Conservation (phyloP, 345 rosid genomes). For the Microthlaspi erraticum region DNA sequence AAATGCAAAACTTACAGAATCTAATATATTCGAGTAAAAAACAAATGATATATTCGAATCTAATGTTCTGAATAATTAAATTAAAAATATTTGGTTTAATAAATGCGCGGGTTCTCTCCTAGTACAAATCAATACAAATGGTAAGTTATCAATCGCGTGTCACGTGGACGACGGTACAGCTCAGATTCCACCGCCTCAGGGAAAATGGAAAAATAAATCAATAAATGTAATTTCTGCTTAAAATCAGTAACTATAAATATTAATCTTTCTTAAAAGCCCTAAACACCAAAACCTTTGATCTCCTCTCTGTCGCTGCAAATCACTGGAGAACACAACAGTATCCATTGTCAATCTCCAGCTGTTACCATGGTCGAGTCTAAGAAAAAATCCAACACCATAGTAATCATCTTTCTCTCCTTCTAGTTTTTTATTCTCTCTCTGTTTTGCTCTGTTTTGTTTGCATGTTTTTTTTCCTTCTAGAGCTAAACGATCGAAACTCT, state of each 20-base stretch:
- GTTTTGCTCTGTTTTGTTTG: too few relatives aligned
- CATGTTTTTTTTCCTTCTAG: background rate
- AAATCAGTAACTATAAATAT: constrained; percentile 10
- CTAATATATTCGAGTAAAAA: too few relatives aligned
- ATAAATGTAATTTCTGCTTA: background rate
- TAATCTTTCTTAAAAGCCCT: constrained; percentile 20
- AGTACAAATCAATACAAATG: too few relatives aligned
- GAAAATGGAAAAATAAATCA: background rate
- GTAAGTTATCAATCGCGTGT: background rate
- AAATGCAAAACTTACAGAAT: too few relatives aligned
- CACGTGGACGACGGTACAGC: constrained; percentile 33
- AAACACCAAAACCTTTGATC: background rate
- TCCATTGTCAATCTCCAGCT: constrained; percentile 3
- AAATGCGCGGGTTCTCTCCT: too few relatives aligned
- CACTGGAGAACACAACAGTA: constrained; percentile 1
- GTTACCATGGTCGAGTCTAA: constrained; percentile 44
- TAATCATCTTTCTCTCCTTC: constrained; percentile 24
- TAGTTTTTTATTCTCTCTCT: background rate
- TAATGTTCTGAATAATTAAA: too few relatives aligned
- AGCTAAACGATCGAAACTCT: constrained; percentile 7
- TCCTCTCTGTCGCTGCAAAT: background rate
- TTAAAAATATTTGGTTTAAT: too few relatives aligned
- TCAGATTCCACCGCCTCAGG: background rate
- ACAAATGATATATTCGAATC: too few relatives aligned
- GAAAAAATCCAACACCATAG: constrained; percentile 49